Conservation (phyloP, 2,329 filamentous ascomycete genomes). For the Leptographium galeiforme region DNA sequence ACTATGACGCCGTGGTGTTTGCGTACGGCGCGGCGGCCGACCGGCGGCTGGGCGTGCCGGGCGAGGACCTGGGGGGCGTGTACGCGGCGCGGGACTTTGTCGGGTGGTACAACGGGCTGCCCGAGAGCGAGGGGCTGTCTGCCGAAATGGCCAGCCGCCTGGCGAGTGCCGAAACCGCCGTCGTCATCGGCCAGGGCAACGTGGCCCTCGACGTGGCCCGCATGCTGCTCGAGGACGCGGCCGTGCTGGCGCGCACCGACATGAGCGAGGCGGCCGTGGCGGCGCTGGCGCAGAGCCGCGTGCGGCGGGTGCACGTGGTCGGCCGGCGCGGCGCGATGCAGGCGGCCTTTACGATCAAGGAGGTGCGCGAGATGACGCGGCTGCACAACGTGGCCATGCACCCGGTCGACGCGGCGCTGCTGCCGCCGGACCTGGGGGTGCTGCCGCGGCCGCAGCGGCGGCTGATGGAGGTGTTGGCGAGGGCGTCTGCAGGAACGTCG, state of each 20-base stretch:
- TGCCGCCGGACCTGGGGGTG: conserved; percentile 53
- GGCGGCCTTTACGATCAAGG: conserved; percentile 93
- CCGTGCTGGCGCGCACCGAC: conserved; percentile 66
- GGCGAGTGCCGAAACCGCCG: conserved; percentile 61
- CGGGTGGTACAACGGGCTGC: conserved; percentile 95
- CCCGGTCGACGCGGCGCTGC: conserved; percentile 49
- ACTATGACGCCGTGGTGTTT: conserved; percentile 89
- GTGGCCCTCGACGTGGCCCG: conserved; percentile 89
- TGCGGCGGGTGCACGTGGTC: conserved; percentile 75
- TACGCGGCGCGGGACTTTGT: conserved; percentile 88
- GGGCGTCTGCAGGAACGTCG: too few relatives aligned
- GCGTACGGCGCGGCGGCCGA: conserved; percentile 86
- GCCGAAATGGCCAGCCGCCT: conserved; percentile 48
- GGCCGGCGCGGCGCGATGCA: conserved; percentile 82
- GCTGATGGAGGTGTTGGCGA: conserved; percentile 68
- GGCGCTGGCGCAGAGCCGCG: conserved; percentile 53
- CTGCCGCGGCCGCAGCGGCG: conserved; percentile 65
- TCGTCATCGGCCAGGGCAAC: conserved; percentile 90
- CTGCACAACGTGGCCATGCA: conserved; percentile 60
- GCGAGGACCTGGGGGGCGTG: conserved; percentile 65
- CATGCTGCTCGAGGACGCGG: conserved; percentile 65
- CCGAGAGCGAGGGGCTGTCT: conserved; percentile 48
- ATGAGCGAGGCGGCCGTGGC: conserved; percentile 78
- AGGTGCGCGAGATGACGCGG: conserved; percentile 76
- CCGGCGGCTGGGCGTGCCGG: conserved; percentile 61